Evolutionary conservation across 805 yeast genomes (phyloP).

Genomic region (Geotrichum ghanense): DNA sequence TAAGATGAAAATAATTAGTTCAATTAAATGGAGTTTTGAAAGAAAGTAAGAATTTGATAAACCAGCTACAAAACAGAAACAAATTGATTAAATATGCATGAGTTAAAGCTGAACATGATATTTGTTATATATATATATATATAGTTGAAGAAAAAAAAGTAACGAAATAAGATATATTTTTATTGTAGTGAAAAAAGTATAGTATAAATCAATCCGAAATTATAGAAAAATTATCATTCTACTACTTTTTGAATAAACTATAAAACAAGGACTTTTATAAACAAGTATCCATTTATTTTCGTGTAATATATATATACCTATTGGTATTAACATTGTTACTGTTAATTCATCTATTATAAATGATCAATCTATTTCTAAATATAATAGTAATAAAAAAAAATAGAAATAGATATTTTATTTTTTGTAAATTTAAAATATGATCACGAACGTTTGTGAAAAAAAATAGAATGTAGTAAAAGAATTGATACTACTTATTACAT

Average conservation of each 20-base stretch:
- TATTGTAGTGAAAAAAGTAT: neutral
- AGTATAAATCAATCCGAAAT: neutral
- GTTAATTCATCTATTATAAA: conserved; percentile 14
- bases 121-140: neutral
- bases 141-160: neutral
- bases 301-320: too few species aligned
- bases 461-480: too few species aligned
- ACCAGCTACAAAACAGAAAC: neutral
- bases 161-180: neutral
- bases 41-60: neutral
- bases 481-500: too few species aligned
- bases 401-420: too few species aligned
- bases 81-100: neutral
- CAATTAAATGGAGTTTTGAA: neutral
- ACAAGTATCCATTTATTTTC: too few species aligned
- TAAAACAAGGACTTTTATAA: too few species aligned
- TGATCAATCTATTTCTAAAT: conserved; percentile 14
- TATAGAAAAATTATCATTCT: too few species aligned
- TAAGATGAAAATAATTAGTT: too few species aligned
- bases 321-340: conserved; percentile 17
- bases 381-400: too few species aligned
- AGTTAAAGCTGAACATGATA: neutral
- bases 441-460: too few species aligned
- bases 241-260: too few species aligned
- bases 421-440: too few species aligned